phyloP scores from a whole-genome alignment of 345 rosid genomes.

The Punica granatum region DNA sequence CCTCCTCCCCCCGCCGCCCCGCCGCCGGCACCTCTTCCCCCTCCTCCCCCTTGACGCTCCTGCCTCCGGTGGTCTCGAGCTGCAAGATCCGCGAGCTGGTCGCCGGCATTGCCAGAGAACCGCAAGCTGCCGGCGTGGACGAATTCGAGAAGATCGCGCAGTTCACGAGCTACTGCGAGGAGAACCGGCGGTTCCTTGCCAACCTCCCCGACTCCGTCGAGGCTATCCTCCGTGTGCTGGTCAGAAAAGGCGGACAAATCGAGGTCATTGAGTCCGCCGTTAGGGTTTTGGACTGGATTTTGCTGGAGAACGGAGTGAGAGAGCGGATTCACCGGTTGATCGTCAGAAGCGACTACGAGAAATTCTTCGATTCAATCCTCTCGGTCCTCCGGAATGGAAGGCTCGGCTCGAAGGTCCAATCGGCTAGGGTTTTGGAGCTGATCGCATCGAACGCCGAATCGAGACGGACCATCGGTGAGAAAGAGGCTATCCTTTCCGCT shows the following conservation, averaged over 20 bases:
- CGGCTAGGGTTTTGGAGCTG: slow-evolving; percentile 27
- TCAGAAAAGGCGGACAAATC: slow-evolving; percentile 4
- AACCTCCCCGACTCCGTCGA: slow-evolving; percentile 23
- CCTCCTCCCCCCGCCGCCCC: background rate
- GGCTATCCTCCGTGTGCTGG: slow-evolving; percentile 22
- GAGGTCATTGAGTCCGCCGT: slow-evolving; percentile 22
- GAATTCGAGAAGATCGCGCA: slow-evolving; percentile 13
- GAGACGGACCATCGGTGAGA: slow-evolving; percentile 20
- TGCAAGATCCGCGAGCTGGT: background rate
- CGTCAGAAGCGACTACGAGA: slow-evolving; percentile 3
- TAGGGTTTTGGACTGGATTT: slow-evolving; percentile 21
- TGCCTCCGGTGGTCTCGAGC: background rate
- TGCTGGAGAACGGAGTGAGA: slow-evolving; percentile 16
- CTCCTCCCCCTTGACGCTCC: background rate
- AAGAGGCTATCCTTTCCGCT: slow-evolving; percentile 19
- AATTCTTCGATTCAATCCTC: slow-evolving; percentile 21
- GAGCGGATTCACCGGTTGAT: slow-evolving; percentile 15
- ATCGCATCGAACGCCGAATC: slow-evolving; percentile 29
- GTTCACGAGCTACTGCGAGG: slow-evolving; percentile 22
- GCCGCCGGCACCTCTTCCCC: background rate
- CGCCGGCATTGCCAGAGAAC: background rate
- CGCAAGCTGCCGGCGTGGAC: slow-evolving; percentile 3
- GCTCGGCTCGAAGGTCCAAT: slow-evolving; percentile 20
- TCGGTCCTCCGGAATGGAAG: slow-evolving; percentile 21
- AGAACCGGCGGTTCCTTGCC: slow-evolving; percentile 27